Percentiles rank a stretch among this genome's conserved stretches.
Conservation (phyloP, 305 asterid species). For the Fraxinus sp. region DNA sequence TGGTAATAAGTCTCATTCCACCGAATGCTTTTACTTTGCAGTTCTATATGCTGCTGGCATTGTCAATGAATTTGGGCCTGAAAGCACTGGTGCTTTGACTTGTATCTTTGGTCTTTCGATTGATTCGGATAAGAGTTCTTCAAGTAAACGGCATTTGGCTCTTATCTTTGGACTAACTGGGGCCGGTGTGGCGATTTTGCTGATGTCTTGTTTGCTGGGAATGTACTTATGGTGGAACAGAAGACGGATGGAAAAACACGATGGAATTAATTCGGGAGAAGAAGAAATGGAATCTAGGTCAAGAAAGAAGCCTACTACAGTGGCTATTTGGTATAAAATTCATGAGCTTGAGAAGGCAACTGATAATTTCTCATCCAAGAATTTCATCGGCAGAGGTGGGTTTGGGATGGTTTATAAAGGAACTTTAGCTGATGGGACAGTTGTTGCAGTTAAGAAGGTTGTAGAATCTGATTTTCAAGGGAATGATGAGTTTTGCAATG, state of each 20-base stretch:
- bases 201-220: too few relatives aligned
- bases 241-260: background rate
- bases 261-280: slow-evolving; percentile 23
- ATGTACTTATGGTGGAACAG: too few relatives aligned
- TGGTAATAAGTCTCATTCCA: slow-evolving; percentile 73
- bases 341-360: slow-evolving; percentile 80
- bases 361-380: slow-evolving; percentile 49
- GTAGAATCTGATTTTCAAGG: slow-evolving; percentile 70
- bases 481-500: slow-evolving; percentile 76
- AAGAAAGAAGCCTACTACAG: slow-evolving; percentile 64
- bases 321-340: slow-evolving; percentile 65
- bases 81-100: slow-evolving; percentile 55
- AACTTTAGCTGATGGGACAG: slow-evolving; percentile 55
- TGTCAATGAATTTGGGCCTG: slow-evolving; percentile 66
- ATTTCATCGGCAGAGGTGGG: slow-evolving; percentile 85
- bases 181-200: slow-evolving; percentile 17
- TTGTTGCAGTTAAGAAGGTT: slow-evolving; percentile 68
- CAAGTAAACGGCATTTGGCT: slow-evolving; percentile 29
- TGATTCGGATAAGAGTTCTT: slow-evolving; percentile 24
- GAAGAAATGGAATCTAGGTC: slow-evolving; percentile 48
- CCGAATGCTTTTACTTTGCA: slow-evolving; percentile 62
- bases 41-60: slow-evolving; percentile 84
- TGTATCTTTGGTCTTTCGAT: slow-evolving; percentile 64
- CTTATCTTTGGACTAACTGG: slow-evolving; percentile 32
- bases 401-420: slow-evolving; percentile 80